phyloP scores from a whole-genome alignment of 2,329 filamentous ascomycete genomes.

The Paraphoma sp. region DNA sequence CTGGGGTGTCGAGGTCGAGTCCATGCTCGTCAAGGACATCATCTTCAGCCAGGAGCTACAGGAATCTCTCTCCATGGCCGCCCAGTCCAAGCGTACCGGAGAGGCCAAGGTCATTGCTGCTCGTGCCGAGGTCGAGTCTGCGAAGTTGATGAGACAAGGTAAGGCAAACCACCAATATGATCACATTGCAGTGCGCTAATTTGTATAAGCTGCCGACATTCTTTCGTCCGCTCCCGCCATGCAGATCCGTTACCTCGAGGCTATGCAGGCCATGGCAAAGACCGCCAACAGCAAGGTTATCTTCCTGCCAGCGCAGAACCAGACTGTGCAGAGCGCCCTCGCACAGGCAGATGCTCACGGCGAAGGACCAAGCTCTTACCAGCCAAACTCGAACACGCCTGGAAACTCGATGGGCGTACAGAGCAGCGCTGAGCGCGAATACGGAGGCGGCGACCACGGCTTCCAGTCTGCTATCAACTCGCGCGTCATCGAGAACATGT shows the following conservation, averaged over 20 bases:
- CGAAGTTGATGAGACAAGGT: conserved; percentile 89
- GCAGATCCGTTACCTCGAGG: conserved; percentile 80
- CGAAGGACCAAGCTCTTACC: conserved; percentile 62
- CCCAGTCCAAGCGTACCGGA: conserved; percentile 97
- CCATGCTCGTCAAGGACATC: conserved; percentile 99
- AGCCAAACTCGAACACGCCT: conserved; percentile 9
- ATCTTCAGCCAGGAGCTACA: conserved; percentile 96
- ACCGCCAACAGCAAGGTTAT: conserved; percentile 77
- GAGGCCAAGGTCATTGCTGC: conserved; percentile 98
- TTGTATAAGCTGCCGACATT: conserved; percentile 95
- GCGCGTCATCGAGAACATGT: conserved; percentile 85
- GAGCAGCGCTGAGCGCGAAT: conserved; percentile 37
- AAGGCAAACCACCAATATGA: too few relatives aligned
- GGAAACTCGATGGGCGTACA: conserved; percentile 15
- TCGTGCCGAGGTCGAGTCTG: conserved; percentile 93
- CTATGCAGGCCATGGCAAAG: conserved; percentile 99
- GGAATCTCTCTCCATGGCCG: conserved; percentile 96
- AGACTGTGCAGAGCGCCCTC: conserved; percentile 63
- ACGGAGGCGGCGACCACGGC: conserved; percentile 54
- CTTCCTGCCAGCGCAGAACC: conserved; percentile 31
- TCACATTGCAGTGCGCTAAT: too few relatives aligned
- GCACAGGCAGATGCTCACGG: conserved; percentile 58
- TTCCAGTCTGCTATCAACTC: conserved; percentile 85
- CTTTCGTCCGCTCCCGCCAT: conserved; percentile 90
- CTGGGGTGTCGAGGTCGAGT: conserved; percentile 96